These are phyloP conservation scores for Penicillium sp. DNA, from an alignment of 2,329 filamentous ascomycete genomes.

Conservation along the genomic window DNA sequence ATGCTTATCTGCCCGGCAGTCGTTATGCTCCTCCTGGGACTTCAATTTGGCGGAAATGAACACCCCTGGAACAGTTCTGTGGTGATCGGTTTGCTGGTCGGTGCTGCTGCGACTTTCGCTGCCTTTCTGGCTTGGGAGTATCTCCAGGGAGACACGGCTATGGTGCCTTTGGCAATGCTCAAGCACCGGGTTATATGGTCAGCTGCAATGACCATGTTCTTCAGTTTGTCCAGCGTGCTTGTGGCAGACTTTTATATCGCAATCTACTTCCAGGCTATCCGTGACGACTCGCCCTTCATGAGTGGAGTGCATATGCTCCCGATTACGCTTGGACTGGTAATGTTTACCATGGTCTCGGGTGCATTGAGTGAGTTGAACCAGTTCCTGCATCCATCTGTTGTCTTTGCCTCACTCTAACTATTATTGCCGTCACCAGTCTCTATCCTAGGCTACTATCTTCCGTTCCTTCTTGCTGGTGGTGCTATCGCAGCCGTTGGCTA, in stretches of 20 bases:
- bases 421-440: background rate
- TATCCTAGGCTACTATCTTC: conserved; percentile 38
- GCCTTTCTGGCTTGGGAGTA: background rate
- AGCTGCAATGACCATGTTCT: conserved; percentile 28
- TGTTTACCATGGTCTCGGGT: background rate
- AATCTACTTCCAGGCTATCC: conserved; percentile 50
- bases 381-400: background rate
- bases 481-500: conserved; percentile 34
- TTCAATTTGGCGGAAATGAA: conserved; percentile 61
- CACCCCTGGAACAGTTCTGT: conserved; percentile 54
- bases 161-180: conserved; percentile 44
- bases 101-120: conserved; percentile 13
- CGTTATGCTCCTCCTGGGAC: conserved; percentile 58
- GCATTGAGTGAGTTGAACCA: background rate
- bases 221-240: conserved; percentile 33
- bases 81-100: conserved; percentile 46
- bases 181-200: conserved; percentile 38
- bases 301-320: conserved; percentile 48
- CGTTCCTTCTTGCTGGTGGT: conserved; percentile 35
- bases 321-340: conserved; percentile 28
- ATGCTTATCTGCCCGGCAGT: conserved; percentile 50
- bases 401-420: background rate
- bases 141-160: conserved; percentile 26
- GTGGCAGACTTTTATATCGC: conserved; percentile 40
- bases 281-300: conserved; percentile 39